Evolutionary conservation across 805 yeast genomes (phyloP).

Genomic region (Starmerella ratchasimensis): DNA sequence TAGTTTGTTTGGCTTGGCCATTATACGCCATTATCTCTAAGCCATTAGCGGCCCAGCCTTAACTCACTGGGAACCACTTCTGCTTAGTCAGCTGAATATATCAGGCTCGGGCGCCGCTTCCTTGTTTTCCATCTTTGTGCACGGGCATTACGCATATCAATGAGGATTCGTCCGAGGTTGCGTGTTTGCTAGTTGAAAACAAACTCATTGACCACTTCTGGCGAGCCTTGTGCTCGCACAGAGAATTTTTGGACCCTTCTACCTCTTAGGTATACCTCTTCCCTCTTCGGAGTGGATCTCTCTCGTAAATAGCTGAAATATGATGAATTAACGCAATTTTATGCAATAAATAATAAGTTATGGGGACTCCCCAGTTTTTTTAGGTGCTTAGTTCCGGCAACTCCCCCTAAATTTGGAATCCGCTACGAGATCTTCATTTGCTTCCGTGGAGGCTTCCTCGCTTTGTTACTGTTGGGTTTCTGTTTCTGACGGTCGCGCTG

Average conservation of each 20-base stretch:
- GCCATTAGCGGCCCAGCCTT: no score
- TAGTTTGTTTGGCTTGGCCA: no score
- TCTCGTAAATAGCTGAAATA: no score
- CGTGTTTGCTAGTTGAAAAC: constrained; percentile 99
- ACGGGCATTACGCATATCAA: constrained; percentile 99
- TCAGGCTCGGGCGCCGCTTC: background rate
- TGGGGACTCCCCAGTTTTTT: background rate
- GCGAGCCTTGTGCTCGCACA: constrained; percentile 13
- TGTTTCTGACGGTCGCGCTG: background rate
- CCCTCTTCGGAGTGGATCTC: no score
- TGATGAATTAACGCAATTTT: no score
- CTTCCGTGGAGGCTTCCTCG: constrained; percentile 11
- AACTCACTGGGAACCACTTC: no score
- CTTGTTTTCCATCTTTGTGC: constrained; percentile 79
- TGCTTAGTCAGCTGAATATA: no score
- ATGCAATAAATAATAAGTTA: background rate
- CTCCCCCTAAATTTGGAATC: background rate
- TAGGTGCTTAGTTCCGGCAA: background rate
- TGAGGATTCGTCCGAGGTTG: constrained; percentile 99
- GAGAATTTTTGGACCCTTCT: constrained; percentile 23
- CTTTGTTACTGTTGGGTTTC: constrained; percentile 2
- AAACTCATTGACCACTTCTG: constrained; percentile 81
- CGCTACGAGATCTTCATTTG: constrained; percentile 4
- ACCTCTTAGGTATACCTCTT: constrained; percentile 11
- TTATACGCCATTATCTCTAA: no score